Conservation (phyloP, 1,139 yeast species). For the Candida albicans region DNA sequence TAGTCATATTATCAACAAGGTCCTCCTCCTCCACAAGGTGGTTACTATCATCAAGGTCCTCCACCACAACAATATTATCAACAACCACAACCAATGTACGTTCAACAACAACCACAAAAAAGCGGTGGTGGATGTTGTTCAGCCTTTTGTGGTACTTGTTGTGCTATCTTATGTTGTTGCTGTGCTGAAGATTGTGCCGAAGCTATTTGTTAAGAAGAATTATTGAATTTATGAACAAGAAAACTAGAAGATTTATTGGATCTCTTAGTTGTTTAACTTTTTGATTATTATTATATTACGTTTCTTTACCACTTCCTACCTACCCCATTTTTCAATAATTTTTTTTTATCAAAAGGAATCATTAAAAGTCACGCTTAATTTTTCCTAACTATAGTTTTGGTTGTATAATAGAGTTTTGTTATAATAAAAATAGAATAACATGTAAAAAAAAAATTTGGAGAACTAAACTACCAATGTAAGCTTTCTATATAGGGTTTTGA, state of each 20-base stretch:
- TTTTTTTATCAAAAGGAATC: too few species aligned
- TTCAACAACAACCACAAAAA: constrained; percentile 38
- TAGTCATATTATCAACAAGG: constrained; percentile 33
- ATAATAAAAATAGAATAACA: background rate
- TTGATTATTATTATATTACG: background rate
- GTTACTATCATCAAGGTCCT: constrained; percentile 35
- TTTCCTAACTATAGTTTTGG: background rate
- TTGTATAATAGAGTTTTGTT: background rate
- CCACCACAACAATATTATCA: constrained; percentile 34
- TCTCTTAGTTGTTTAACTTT: background rate
- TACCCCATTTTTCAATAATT: too few species aligned
- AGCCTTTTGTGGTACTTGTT: constrained; percentile 44
- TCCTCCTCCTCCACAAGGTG: constrained; percentile 34
- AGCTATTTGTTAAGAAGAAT: constrained; percentile 8
- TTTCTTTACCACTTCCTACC: too few species aligned
- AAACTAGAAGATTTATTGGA: background rate
- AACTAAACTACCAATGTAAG: background rate
- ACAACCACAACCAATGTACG: constrained; percentile 45
- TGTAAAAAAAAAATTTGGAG: background rate
- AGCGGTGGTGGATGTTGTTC: constrained; percentile 37
- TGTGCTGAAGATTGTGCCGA: constrained; percentile 34
- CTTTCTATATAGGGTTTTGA: too few species aligned
- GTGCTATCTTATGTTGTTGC: constrained; percentile 47
- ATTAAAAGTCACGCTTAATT: too few species aligned
- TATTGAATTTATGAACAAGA: background rate